Evolutionary conservation across 805 yeast species (phyloP).

Genomic region (Pichia gijzeniarum): DNA sequence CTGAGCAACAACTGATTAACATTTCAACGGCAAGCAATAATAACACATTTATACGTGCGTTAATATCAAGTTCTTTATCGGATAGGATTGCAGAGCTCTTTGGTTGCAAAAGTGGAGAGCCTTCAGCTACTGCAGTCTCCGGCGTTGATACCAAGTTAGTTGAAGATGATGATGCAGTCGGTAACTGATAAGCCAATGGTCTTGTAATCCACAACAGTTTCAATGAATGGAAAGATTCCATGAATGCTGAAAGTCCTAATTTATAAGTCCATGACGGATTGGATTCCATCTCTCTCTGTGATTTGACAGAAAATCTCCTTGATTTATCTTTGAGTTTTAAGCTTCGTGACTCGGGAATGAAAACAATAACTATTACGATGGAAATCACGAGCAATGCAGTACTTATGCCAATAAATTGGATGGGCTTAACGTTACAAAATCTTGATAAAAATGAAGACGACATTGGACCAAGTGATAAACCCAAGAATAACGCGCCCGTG

Average conservation of each 20-base stretch:
- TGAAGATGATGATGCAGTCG: neutral
- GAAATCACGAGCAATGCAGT: conserved; percentile 27
- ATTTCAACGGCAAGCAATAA: conserved; percentile 44
- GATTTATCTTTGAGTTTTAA: conserved; percentile 46
- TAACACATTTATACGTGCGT: conserved; percentile 42
- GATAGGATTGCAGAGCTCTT: too few species aligned
- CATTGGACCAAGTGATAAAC: conserved; percentile 61
- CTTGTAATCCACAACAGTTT: conserved; percentile 48
- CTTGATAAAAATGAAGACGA: conserved; percentile 37
- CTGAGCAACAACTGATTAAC: conserved; percentile 33
- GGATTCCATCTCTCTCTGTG: neutral
- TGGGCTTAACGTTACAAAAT: conserved; percentile 22
- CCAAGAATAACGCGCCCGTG: conserved; percentile 52
- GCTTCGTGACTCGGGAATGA: conserved; percentile 63
- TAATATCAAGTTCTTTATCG: conserved; percentile 15
- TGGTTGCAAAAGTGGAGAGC: too few species aligned
- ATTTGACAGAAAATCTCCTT: conserved; percentile 26
- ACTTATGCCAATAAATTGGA: conserved; percentile 29
- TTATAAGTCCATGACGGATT: conserved; percentile 7
- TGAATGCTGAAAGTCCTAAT: conserved; percentile 10
- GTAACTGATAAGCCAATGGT: neutral
- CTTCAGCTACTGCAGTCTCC: too few species aligned
- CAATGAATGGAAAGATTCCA: conserved; percentile 24
- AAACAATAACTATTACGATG: conserved; percentile 30
- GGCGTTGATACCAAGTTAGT: too few species aligned